Evolutionary conservation across 352 stramenopile genomes (phyloP), one percentile per base, ranked within the genome.

Genomic region (Globisporangium echinulatum): DNA sequence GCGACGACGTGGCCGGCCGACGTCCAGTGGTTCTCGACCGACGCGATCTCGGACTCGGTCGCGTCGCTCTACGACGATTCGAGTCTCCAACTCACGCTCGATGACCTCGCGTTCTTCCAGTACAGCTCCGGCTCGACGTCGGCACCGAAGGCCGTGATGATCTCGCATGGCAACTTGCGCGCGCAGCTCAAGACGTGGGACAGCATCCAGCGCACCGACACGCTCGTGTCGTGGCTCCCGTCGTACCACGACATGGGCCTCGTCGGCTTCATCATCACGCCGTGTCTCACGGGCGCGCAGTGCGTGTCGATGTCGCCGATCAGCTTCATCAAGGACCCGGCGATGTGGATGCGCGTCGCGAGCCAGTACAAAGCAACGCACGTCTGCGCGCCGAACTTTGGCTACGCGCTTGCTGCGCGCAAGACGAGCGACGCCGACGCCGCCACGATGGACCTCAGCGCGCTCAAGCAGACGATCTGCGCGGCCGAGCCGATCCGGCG

Each of bases 211-310:
- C 58, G 68, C 2, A 69, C 68, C 0, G 85, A 94, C 49, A 89
- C 79, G 37, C 64, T 94, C 53, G 75, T 93, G 54, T 87, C 74
- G 52, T 93, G 84, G 84, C 66, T 93, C 52, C 84, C 84, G 10
- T 87, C 73, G 14, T 93, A 93, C 59, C 84, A 93, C 62, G 84
- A 93, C 63, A 93, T 93, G 84, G 84, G 84, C 0, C 70, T 93
- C 38, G 80, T 93, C 3, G 84, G 84, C n/a, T 91, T 90, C 62
- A 90, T 90, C 62, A 75, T 93, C 57, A 75, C 70, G 37, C 81
- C 83, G 5, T 83, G 71, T 37, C 61, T 87, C 53, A 82, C 64
- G 7, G 75, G 64, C 36, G 79, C 77, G 14, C 73, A 74, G 49
- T 91, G 82, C 60, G 80, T 91, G 42, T 85, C 76, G 46, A 91